phyloP scores from a whole-genome alignment of 139 green algal genomes.

The Micractinium sp. region DNA sequence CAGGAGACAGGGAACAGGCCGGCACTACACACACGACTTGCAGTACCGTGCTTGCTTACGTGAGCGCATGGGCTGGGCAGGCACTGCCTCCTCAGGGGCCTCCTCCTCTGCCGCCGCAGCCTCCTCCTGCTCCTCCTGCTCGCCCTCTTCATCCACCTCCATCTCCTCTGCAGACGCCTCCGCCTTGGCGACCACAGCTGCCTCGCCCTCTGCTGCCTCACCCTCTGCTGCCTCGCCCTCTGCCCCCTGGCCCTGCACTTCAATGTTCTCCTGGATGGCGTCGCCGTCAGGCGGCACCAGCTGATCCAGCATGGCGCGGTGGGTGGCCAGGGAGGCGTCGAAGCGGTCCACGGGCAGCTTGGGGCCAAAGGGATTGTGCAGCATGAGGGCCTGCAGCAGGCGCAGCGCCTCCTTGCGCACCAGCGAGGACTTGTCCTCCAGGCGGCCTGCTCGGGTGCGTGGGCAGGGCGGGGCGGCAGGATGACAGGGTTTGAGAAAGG shows the following conservation, averaged over 20 bases:
- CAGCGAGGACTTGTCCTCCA: conserved; percentile 84
- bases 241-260: conserved; percentile 1
- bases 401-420: conserved; percentile 81
- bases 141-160: conserved; percentile 35
- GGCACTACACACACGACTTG: neutral
- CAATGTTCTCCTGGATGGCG: neutral
- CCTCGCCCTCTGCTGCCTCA: conserved; percentile 16
- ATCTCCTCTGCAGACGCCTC: conserved; percentile 37
- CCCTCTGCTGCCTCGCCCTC: conserved; percentile 6
- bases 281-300: conserved; percentile 9
- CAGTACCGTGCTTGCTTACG: conserved; percentile 1
- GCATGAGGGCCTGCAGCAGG: conserved; percentile 74
- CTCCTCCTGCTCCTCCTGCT: conserved; percentile 3
- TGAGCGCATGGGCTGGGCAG: neutral
- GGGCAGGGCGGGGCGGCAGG: too few species aligned
- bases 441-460: conserved; percentile 54
- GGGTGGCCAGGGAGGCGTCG: conserved; percentile 42
- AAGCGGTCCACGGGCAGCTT: conserved; percentile 54
- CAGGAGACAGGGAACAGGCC: neutral
- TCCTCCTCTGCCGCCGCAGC: neutral
- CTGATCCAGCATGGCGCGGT: conserved; percentile 48
- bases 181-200: neutral
- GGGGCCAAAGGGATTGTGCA: conserved; percentile 81
- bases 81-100: conserved; percentile 11
- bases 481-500: neutral